These are phyloP conservation scores for Ophiobolus disseminans DNA, from an alignment of 2,329 filamentous ascomycete species.

Conservation along the genomic window DNA sequence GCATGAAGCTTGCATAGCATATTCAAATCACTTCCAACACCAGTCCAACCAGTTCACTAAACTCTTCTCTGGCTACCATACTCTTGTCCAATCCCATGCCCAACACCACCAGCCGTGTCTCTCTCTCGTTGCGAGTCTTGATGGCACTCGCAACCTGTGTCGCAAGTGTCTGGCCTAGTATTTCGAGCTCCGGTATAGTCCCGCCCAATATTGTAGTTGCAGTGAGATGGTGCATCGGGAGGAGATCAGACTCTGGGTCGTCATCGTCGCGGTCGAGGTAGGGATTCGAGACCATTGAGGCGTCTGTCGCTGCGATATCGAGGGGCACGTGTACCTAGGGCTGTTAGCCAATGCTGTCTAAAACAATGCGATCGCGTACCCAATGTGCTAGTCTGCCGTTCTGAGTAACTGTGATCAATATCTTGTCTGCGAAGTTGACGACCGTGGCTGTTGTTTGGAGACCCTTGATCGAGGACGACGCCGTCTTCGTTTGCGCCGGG, in stretches of 20 bases:
- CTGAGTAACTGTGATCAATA: constrained; percentile 88
- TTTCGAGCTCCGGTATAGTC: constrained; percentile 79
- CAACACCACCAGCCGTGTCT: constrained; percentile 65
- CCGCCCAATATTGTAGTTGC: constrained; percentile 87
- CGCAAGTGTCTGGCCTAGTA: constrained; percentile 84
- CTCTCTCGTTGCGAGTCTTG: constrained; percentile 70
- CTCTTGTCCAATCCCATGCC: constrained; percentile 63
- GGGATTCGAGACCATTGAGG: constrained; percentile 59
- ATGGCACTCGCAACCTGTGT: constrained; percentile 87
- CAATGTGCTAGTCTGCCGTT: constrained; percentile 87
- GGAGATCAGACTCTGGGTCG: constrained; percentile 53
- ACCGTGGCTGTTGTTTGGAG: constrained; percentile 74
- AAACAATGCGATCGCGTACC: constrained; percentile 62
- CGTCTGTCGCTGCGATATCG: constrained; percentile 70
- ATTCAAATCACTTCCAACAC: constrained; percentile 48
- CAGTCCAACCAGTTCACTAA: constrained; percentile 53
- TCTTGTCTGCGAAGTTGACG: constrained; percentile 84
- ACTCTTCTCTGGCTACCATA: constrained; percentile 58
- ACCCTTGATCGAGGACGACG: constrained; percentile 68
- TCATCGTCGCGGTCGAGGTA: constrained; percentile 55
- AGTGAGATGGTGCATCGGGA: constrained; percentile 83
- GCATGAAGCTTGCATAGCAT: background rate
- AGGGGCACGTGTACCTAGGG: constrained; percentile 78
- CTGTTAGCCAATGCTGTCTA: constrained; percentile 5
- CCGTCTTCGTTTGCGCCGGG: constrained; percentile 66